Evolutionary conservation across 208 protist species (phyloP), one percentile per base, ranked within the genome.

Genomic region (Trichomonas vaginalis): DNA sequence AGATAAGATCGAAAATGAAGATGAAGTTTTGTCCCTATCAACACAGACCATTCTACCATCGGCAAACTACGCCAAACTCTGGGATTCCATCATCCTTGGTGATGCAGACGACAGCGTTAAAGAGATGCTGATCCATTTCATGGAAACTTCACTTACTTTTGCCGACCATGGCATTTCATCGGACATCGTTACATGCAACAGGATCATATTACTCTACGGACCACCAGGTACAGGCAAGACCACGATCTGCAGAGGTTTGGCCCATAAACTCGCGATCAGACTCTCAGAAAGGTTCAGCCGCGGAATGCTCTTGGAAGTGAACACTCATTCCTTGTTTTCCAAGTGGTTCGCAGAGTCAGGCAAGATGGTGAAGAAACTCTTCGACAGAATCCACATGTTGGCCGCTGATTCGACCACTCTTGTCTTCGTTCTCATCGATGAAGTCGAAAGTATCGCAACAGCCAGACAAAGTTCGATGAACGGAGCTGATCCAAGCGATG

Each of bases 261-360:
- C 98, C 0, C 98, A 98, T 37, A 98, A 98, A 96, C 80, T 98
- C 0, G 32, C 97, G 10, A 97, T 98, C 61, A 40, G 96, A 15
- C 70, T 97, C 4, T 79, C 80, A 0, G 23, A 95, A 17, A 46
- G 87, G 12, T 97, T 95, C 47, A 8, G 40, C 56, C 6, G 79
- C 23, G 79, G 90, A 37, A 95, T n/a, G 23, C 14, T 87, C 10
- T 40, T 96, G 14, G 92, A 95, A 79, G 90, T 96, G 0, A 96
- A 96, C 51, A 79, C 86, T 95, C 96, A 95, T 96, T 87, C 61
- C 27, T 62, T 96, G 51, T 99, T 99, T 97, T 98, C 98, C 87
- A 98, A 98, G 83, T 99, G 98, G 98, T 99, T 99, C 96, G 98
- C 98, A 96, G 98, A 99, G 97, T 98, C 97, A 96, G 99, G 99